Evolutionary conservation across 176 grass and related monocot species (phyloP), one percentile per base, ranked within the genome.

Genomic region (Aegilops bicornis): DNA sequence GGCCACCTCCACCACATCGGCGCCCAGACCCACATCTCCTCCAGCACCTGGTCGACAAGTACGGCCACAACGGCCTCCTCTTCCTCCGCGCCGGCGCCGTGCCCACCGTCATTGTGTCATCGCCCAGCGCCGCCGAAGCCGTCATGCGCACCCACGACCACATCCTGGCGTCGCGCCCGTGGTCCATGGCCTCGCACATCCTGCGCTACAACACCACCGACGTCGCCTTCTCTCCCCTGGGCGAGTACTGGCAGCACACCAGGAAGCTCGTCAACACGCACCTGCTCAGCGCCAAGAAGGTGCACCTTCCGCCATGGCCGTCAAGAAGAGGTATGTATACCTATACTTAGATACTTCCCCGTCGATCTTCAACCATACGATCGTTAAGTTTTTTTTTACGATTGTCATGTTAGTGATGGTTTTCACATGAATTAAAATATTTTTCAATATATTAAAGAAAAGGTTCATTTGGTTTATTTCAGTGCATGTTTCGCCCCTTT

Each of bases 81-180:
- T 75, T 75, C 72, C 42, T 75, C 72, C 72, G 36, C 10, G 72
- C 37, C 3, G 72, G 72, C 3, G 72, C 72, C 7, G 72, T 75
- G 31, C 72, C 72, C 11, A 75, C 72, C 6, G 42, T 75, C 40
- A 75, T 75, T 3, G 72, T 75, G 0, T 45, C 37, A 6, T 75
- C 72, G 72, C 42, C 72, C 13, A 63, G 60, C 60, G 60, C 60
- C 60, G 60, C 60, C 23, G 60, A 63, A 4, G 60, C 60, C 3
- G 72, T 71, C 68, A 75, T 75, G 72, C 72, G 72, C 42, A 75
- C 72, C 14, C 37, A 75, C 24, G 72, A 75, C 72, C 42, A 75
- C 42, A 75, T 75, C 72, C 15, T 75, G 2, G 24, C 72, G 13
- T 75, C 72, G 0, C 72, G 72, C 40, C 72, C 72, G 7, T 75